Evolutionary conservation across 495 filamentous ascomycete genomes (phyloP).

Genomic region (Neurospora sp.): DNA sequence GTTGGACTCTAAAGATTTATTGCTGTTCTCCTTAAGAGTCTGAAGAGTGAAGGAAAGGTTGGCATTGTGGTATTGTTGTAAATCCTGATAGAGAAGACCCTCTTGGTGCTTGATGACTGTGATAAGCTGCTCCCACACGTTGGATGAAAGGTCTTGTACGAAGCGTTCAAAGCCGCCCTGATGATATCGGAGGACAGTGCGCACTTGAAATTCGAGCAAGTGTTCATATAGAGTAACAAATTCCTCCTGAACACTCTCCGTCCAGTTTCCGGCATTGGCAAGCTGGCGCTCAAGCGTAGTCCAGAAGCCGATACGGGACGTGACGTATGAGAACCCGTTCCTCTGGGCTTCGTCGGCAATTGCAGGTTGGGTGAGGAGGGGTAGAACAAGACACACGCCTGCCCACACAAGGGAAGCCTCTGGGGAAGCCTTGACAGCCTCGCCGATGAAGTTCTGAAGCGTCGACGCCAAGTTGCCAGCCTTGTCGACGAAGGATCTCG

Average conservation of each 20-base stretch:
- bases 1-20: not conserved
- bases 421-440: conserved; percentile 13
- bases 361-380: conserved; percentile 15
- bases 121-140: not conserved
- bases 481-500: conserved; percentile 1
- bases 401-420: conserved; percentile 16
- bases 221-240: not conserved
- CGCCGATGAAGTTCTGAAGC: conserved; percentile 9
- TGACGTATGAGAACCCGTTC: conserved; percentile 18
- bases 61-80: not conserved
- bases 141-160: not conserved
- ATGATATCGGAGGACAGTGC: not conserved
- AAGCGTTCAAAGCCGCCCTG: not conserved
- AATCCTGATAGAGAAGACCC: not conserved
- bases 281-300: conserved; percentile 5
- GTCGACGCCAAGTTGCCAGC: conserved; percentile 2
- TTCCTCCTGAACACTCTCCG: not conserved
- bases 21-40: not conserved
- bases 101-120: not conserved
- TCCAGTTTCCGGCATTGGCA: not conserved
- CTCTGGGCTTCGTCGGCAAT: conserved; percentile 10
- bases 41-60: not conserved
- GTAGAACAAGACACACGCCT: conserved; percentile 17
- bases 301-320: conserved; percentile 15
- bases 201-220: not conserved